Conservation (phyloP, 306 rosid species). For the Echinosophora koreensis region DNA sequence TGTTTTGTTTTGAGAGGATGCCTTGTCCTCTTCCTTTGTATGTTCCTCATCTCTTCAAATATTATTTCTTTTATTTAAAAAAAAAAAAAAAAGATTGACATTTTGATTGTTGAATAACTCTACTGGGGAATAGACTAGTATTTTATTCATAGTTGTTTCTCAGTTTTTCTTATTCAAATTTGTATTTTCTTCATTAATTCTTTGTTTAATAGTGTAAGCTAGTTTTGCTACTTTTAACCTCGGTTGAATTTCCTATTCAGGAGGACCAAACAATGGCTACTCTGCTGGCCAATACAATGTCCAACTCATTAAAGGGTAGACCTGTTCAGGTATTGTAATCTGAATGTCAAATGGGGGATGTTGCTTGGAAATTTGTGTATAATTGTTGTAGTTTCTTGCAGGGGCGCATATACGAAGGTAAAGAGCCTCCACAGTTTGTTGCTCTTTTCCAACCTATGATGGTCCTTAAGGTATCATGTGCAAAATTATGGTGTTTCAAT, state of each 20-base stretch:
- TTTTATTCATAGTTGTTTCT: background rate
- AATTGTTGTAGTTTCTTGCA: constrained; percentile 56
- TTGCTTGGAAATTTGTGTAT: constrained; percentile 39
- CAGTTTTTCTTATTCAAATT: background rate
- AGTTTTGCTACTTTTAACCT: constrained; percentile 38
- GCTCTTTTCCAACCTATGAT: constrained; percentile 96
- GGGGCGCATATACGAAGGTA: constrained; percentile 89
- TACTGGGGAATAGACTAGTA: no score
- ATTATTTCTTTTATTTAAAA: no score
- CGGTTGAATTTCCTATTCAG: constrained; percentile 57
- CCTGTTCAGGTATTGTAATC: constrained; percentile 84
- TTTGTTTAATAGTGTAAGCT: background rate
- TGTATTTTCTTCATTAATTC: constrained; percentile 14
- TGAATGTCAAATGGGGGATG: constrained; percentile 42
- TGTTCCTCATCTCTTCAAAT: no score
- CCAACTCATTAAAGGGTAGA: constrained; percentile 86
- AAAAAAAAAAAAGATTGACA: no score
- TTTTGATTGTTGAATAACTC: no score
- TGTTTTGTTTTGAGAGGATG: no score
- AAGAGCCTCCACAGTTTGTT: constrained; percentile 89
- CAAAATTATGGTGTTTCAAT: constrained; percentile 18
- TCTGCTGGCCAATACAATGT: constrained; percentile 73
- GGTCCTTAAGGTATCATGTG: constrained; percentile 76
- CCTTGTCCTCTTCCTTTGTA: no score
- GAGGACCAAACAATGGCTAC: constrained; percentile 80